phyloP scores from a whole-genome alignment of 2,329 filamentous ascomycete species.

The Phialophora tarda region DNA sequence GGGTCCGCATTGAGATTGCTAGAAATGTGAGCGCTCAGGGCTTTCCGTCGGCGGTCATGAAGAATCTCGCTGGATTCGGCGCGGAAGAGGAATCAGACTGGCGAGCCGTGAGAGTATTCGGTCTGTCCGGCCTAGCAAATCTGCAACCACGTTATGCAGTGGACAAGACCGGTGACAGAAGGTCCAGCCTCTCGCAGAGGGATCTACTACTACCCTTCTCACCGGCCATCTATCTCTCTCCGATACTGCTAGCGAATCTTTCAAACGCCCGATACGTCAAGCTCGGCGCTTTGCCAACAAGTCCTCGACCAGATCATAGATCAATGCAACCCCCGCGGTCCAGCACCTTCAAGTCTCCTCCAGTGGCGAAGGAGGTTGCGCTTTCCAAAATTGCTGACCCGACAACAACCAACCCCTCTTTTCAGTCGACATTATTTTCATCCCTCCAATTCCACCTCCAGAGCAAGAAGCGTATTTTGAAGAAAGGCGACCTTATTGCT shows the following conservation, averaged over 20 bases:
- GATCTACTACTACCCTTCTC: constrained; percentile 52
- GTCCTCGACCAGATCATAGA: constrained; percentile 34
- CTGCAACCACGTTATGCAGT: constrained; percentile 63
- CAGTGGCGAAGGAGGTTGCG: constrained; percentile 76
- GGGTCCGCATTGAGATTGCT: constrained; percentile 82
- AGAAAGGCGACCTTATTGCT: constrained; percentile 84
- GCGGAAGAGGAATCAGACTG: constrained; percentile 70
- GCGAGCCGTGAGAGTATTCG: constrained; percentile 87
- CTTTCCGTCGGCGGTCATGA: constrained; percentile 35
- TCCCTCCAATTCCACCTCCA: constrained; percentile 90
- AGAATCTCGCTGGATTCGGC: constrained; percentile 35
- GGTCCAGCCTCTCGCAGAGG: constrained; percentile 61
- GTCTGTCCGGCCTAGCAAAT: constrained; percentile 70
- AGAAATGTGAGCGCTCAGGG: constrained; percentile 62
- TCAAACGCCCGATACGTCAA: constrained; percentile 78
- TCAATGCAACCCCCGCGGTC: constrained; percentile 26
- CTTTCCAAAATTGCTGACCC: constrained; percentile 89
- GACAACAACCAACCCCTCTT: constrained; percentile 79
- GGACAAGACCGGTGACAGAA: constrained; percentile 55
- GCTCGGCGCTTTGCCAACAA: constrained; percentile 65
- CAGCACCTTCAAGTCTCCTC: constrained; percentile 55
- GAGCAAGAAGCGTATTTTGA: constrained; percentile 78
- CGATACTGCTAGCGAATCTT: constrained; percentile 84
- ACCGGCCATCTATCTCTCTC: constrained; percentile 77
- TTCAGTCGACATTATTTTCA: constrained; percentile 84